Percentiles rank a stretch among this genome's conserved stretches.
Evolutionary conservation across 768 basidiomycete species (phyloP).

Genomic region (Collybia mongolica): DNA sequence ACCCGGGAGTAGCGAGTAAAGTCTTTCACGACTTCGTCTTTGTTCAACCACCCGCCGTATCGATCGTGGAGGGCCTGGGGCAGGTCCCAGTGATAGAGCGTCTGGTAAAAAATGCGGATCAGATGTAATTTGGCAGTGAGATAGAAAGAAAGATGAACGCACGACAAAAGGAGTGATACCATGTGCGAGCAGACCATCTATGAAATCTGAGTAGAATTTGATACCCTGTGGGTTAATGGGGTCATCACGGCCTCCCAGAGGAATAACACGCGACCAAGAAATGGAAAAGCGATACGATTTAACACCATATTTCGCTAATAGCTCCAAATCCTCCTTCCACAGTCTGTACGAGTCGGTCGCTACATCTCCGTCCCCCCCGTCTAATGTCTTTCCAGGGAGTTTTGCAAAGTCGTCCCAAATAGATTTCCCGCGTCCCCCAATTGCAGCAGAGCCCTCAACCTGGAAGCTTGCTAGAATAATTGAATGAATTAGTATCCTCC

Average conservation of each 20-base stretch:
- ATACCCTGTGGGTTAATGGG: slow-evolving; percentile 71
- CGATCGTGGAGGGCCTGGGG: slow-evolving; percentile 72
- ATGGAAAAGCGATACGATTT: slow-evolving; percentile 78
- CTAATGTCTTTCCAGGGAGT: slow-evolving; percentile 64
- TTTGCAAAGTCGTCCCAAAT: slow-evolving; percentile 77
- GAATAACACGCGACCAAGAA: slow-evolving; percentile 75
- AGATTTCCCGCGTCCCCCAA: slow-evolving; percentile 62
- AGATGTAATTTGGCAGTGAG: neutral
- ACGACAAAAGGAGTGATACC: slow-evolving; percentile 70
- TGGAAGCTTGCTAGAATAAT: slow-evolving; percentile 58
- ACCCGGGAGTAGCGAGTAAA: slow-evolving; percentile 59
- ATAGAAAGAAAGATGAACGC: neutral
- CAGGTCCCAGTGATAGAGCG: slow-evolving; percentile 78
- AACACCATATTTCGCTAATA: slow-evolving; percentile 63
- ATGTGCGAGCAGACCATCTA: slow-evolving; percentile 61
- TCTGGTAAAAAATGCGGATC: slow-evolving; percentile 33
- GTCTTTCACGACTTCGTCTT: slow-evolving; percentile 67
- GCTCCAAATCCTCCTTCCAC: slow-evolving; percentile 66
- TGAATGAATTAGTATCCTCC: neutral
- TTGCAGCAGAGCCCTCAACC: slow-evolving; percentile 65
- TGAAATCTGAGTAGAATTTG: slow-evolving; percentile 66
- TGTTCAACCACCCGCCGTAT: slow-evolving; percentile 77
- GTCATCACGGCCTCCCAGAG: slow-evolving; percentile 69
- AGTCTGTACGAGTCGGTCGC: slow-evolving; percentile 71
- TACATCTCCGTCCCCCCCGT: slow-evolving; percentile 65